A percentile compares a stretch with the other conserved stretches of the same genome.
phyloP scores from a whole-genome alignment of 2,329 filamentous ascomycete species.

The Endocalyx cinctus region DNA sequence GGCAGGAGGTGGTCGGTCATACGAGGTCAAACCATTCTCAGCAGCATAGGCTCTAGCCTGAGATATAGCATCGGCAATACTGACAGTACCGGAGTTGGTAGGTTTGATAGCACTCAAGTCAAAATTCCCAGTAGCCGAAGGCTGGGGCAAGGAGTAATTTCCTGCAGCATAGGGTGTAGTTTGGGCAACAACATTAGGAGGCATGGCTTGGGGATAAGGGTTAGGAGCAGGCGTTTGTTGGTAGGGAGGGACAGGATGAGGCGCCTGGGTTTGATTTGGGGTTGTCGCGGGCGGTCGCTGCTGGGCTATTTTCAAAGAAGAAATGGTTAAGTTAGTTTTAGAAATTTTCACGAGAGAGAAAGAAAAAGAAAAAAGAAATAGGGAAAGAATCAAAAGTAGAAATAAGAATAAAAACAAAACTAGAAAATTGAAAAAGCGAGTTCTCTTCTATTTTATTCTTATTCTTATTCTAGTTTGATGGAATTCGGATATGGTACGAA shows the following conservation, averaged over 20 bases:
- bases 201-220: conserved; percentile 32
- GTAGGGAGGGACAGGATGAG: conserved; percentile 28
- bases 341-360: conserved; percentile 1
- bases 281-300: conserved; percentile 39
- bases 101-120: conserved; percentile 79
- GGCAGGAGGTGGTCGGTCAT: conserved; percentile 52
- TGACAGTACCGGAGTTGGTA: conserved; percentile 74
- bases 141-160: conserved; percentile 56
- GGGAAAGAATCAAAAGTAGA: too few relatives aligned
- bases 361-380: conserved; percentile 4
- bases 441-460: too few relatives aligned
- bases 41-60: conserved; percentile 79
- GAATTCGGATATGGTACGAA: too few relatives aligned
- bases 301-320: conserved; percentile 30
- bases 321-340: conserved; percentile 13
- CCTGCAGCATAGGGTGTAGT: conserved; percentile 31
- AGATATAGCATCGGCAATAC: conserved; percentile 77
- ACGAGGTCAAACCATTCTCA: conserved; percentile 66
- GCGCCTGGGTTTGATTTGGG: conserved; percentile 37
- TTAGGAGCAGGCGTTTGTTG: conserved; percentile 33
- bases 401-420: too few relatives aligned
- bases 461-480: too few relatives aligned
- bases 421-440: too few relatives aligned
- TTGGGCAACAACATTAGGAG: conserved; percentile 30
- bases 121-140: conserved; percentile 68